These are phyloP conservation scores for Pseudogymnoascus sp. DNA, from an alignment of 2,329 filamentous ascomycete genomes.

Conservation along the genomic window DNA sequence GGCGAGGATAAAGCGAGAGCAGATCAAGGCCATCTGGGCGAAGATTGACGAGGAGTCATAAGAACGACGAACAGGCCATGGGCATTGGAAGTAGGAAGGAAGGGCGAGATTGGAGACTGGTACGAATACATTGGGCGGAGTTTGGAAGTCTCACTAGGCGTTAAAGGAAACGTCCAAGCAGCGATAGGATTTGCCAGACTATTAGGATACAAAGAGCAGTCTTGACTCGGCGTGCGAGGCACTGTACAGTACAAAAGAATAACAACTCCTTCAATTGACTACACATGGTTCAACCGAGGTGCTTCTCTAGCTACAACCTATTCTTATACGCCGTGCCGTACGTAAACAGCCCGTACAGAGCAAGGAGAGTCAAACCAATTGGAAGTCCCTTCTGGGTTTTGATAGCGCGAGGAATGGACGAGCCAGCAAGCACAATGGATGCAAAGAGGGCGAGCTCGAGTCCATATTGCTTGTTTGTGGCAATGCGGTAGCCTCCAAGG, in stretches of 20 bases:
- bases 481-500: slow-evolving; percentile 73
- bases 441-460: slow-evolving; percentile 84
- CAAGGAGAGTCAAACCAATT: slow-evolving; percentile 67
- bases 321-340: slow-evolving; percentile 63
- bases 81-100: neutral
- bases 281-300: neutral
- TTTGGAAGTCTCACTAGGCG: neutral
- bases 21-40: slow-evolving; percentile 70
- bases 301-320: slow-evolving; percentile 20
- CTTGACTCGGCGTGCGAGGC: neutral
- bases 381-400: slow-evolving; percentile 79
- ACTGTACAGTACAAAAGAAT: slow-evolving; percentile 4
- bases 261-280: slow-evolving; percentile 6
- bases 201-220: neutral
- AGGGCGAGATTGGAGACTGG: neutral
- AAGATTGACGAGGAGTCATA: slow-evolving; percentile 68
- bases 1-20: slow-evolving; percentile 61
- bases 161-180: slow-evolving; percentile 4
- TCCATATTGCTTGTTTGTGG: slow-evolving; percentile 68
- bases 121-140: slow-evolving; percentile 8
- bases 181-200: slow-evolving; percentile 4
- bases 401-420: slow-evolving; percentile 79
- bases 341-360: slow-evolving; percentile 67
- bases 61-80: neutral
- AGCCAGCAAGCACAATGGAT: slow-evolving; percentile 74